A percentile compares a stretch with the other conserved stretches of the same genome.
Conservation (phyloP, 495 filamentous ascomycete species). For the Tuber magnatum region DNA sequence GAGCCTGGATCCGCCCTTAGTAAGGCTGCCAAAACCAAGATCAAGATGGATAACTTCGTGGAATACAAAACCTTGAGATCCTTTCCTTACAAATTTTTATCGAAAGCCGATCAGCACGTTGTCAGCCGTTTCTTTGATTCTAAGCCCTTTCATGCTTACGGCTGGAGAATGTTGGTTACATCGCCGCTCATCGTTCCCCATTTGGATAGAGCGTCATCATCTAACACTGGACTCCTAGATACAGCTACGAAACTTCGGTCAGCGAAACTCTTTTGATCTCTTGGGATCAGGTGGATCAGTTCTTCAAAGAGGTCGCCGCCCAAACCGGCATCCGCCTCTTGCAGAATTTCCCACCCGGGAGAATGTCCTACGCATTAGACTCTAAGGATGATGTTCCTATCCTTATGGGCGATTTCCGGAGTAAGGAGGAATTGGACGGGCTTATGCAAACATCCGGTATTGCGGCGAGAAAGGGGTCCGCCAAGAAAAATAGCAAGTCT, state of each 20-base stretch:
- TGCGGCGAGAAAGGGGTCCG: not conserved
- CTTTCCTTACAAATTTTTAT: constrained; percentile 33
- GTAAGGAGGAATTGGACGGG: constrained; percentile 31
- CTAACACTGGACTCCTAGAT: constrained; percentile 6
- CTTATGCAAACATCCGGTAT: constrained; percentile 11
- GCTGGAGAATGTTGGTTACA: constrained; percentile 36
- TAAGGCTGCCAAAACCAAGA: not conserved
- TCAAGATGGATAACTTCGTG: constrained; percentile 24
- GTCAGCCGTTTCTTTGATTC: constrained; percentile 38
- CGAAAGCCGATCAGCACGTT: constrained; percentile 36
- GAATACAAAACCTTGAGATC: constrained; percentile 24
- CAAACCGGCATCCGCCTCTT: constrained; percentile 32
- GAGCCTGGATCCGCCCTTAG: not conserved
- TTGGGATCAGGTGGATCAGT: constrained; percentile 24
- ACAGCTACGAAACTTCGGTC: constrained; percentile 27
- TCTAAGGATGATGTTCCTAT: constrained; percentile 17
- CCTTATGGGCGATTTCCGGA: constrained; percentile 24
- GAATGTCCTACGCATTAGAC: constrained; percentile 23
- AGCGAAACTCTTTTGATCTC: constrained; percentile 29
- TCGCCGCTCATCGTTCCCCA: not conserved
- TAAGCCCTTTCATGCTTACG: constrained; percentile 26
- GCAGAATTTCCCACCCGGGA: constrained; percentile 11
- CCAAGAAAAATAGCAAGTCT: constrained; percentile 3
- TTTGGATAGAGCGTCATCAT: not conserved
- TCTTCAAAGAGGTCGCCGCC: constrained; percentile 24